Evolutionary conservation across 208 protist genomes (phyloP).

Genomic region (Trypanosoma boissoni): DNA sequence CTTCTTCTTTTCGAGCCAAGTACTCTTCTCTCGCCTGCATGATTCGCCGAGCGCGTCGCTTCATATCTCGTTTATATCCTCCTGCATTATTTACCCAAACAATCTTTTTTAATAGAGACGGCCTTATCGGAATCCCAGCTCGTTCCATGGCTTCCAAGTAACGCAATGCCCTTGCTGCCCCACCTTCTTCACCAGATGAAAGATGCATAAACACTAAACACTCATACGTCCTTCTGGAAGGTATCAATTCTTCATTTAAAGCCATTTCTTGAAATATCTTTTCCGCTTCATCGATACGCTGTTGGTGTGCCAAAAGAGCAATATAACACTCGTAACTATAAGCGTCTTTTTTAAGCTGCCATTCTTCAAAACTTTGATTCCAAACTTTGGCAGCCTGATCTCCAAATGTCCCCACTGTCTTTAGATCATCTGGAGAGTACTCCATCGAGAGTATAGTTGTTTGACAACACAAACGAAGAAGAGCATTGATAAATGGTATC

Average conservation of each 20-base stretch:
- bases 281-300: slow-evolving; percentile 86
- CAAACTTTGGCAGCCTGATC: slow-evolving; percentile 80
- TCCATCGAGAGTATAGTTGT: slow-evolving; percentile 78
- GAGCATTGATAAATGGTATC: slow-evolving; percentile 72
- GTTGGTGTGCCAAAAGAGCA: slow-evolving; percentile 81
- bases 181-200: slow-evolving; percentile 87
- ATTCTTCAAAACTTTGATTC: slow-evolving; percentile 80
- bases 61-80: slow-evolving; percentile 92
- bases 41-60: slow-evolving; percentile 88
- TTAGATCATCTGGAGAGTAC: slow-evolving; percentile 49
- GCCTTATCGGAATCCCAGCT: slow-evolving; percentile 58
- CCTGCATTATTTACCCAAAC: slow-evolving; percentile 83
- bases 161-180: slow-evolving; percentile 73
- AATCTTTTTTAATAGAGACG: slow-evolving; percentile 82
- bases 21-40: slow-evolving; percentile 90
- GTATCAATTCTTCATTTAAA: slow-evolving; percentile 67
- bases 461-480: slow-evolving; percentile 82
- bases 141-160: slow-evolving; percentile 91
- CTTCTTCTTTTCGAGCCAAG: slow-evolving; percentile 62
- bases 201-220: slow-evolving; percentile 92
- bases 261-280: slow-evolving; percentile 87
- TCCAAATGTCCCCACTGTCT: slow-evolving; percentile 65
- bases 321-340: slow-evolving; percentile 91
- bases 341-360: slow-evolving; percentile 71
- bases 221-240: slow-evolving; percentile 81